Evolutionary conservation across 257 asterid species (phyloP).

Genomic region (Plantago elongata): DNA sequence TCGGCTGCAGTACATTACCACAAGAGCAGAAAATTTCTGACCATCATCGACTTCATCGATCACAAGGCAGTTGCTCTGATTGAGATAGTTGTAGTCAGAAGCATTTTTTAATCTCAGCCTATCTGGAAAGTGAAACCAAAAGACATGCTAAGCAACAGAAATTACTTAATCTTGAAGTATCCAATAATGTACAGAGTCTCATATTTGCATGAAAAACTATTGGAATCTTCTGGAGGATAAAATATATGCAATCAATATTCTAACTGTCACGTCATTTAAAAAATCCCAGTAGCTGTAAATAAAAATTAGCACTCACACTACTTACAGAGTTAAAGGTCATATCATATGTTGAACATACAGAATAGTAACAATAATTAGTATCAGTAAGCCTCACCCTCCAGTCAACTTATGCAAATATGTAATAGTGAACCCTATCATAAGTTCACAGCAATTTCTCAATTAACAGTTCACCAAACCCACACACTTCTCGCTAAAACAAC

Average conservation of each 20-base stretch:
- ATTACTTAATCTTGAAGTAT: not conserved
- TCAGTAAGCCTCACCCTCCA: too few relatives aligned
- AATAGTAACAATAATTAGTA: too few relatives aligned
- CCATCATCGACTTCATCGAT: conserved; percentile 62
- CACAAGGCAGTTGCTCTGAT: conserved; percentile 64
- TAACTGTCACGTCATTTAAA: not conserved
- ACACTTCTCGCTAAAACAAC: conserved; percentile 4
- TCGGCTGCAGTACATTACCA: conserved; percentile 33
- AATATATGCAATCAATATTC: not conserved
- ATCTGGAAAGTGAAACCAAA: conserved; percentile 41
- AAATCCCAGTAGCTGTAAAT: not conserved
- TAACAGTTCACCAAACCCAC: conserved; percentile 6
- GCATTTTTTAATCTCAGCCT: conserved; percentile 63
- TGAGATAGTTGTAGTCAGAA: conserved; percentile 67
- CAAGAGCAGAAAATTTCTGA: conserved; percentile 55
- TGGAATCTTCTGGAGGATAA: not conserved
- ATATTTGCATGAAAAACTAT: conserved; percentile 15
- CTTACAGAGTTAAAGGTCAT: conserved; percentile 4
- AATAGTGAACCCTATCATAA: not conserved
- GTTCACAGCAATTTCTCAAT: not conserved
- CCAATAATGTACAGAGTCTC: not conserved
- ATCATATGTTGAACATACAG: too few relatives aligned
- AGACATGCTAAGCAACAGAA: not conserved
- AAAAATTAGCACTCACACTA: conserved; percentile 5
- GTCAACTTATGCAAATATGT: conserved; percentile 1